Conservation (phyloP, 768 basidiomycete genomes). For the Phlebiopsis flavidoalba region DNA sequence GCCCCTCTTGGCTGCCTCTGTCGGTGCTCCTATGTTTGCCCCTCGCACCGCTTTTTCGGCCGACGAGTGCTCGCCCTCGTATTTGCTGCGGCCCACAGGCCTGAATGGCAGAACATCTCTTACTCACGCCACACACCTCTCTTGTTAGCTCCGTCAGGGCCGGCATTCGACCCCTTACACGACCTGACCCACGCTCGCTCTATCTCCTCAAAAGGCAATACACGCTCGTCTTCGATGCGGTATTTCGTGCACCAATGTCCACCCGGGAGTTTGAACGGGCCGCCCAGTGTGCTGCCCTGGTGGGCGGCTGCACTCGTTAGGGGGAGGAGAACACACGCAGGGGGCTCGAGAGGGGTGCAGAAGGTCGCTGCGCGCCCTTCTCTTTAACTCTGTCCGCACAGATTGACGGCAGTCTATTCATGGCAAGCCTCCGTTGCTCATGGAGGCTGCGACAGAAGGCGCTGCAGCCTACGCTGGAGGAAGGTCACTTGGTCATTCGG, state of each 20-base stretch:
- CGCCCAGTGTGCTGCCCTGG: background rate
- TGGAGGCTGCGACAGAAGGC: no score
- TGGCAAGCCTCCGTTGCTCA: background rate
- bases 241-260: background rate
- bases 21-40: slow-evolving; percentile 1
- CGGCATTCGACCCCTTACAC: background rate
- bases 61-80: background rate
- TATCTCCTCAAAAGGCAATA: background rate
- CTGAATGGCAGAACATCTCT: background rate
- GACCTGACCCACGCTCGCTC: background rate
- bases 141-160: background rate
- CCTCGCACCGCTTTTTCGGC: slow-evolving; percentile 1
- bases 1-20: background rate
- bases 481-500: background rate
- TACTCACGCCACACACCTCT: background rate
- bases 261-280: background rate
- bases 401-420: background rate
- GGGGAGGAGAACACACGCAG: background rate
- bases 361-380: background rate
- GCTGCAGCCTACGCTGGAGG: background rate
- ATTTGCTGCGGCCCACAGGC: background rate
- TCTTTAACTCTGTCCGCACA: background rate
- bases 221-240: background rate
- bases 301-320: background rate
- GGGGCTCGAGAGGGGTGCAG: background rate